phyloP scores from a whole-genome alignment of 495 filamentous ascomycete genomes.

The Xylona heveae region DNA sequence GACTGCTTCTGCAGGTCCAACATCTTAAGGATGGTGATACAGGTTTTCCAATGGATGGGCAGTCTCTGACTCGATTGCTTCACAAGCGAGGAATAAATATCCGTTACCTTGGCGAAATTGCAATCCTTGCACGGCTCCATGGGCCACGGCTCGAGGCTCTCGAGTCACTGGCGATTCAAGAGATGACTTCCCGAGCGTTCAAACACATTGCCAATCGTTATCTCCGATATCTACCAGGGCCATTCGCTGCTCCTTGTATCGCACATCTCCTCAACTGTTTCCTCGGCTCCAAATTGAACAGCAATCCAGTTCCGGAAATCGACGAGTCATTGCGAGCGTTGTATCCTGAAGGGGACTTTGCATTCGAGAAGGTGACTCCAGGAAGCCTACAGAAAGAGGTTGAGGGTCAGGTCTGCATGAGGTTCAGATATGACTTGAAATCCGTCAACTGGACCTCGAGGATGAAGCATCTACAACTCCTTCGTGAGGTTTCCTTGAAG shows the following conservation, averaged over 20 bases:
- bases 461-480: slow-evolving; percentile 56
- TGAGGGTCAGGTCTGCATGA: slow-evolving; percentile 40
- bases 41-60: slow-evolving; percentile 94
- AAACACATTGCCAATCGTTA: slow-evolving; percentile 77
- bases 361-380: slow-evolving; percentile 57
- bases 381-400: slow-evolving; percentile 47
- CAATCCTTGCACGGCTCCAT: slow-evolving; percentile 39
- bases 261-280: slow-evolving; percentile 90
- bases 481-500: slow-evolving; percentile 78
- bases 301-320: slow-evolving; percentile 50
- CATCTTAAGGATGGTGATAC: slow-evolving; percentile 85
- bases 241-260: slow-evolving; percentile 53
- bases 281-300: slow-evolving; percentile 56
- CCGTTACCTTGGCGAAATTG: slow-evolving; percentile 77
- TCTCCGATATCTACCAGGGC: slow-evolving; percentile 57
- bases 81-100: slow-evolving; percentile 97
- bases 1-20: slow-evolving; percentile 26
- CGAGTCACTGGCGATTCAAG: slow-evolving; percentile 53
- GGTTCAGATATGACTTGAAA: slow-evolving; percentile 65
- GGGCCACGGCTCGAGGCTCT: slow-evolving; percentile 57
- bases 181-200: slow-evolving; percentile 85
- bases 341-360: slow-evolving; percentile 66
- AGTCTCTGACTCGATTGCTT: slow-evolving; percentile 68
- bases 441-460: slow-evolving; percentile 39
- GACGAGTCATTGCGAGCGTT: slow-evolving; percentile 51